Evolutionary conservation across 2,329 filamentous ascomycete genomes (phyloP), one percentile per base, ranked within the genome.

Genomic region (Arachnomyces sp.): DNA sequence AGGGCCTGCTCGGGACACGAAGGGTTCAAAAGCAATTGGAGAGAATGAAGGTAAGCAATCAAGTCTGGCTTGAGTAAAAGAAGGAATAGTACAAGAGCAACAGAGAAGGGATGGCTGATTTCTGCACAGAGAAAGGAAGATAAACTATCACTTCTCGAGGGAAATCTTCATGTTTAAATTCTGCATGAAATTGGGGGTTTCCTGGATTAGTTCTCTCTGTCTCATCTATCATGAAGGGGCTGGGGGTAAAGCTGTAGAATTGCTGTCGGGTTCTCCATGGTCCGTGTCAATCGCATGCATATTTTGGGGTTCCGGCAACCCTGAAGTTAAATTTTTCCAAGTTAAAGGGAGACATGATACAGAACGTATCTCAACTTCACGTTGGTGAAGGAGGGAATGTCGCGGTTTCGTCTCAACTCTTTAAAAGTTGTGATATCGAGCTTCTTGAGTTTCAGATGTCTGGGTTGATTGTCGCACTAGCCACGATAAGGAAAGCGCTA

Each of bases 1-100:
- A 64, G 60, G 57, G 56, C 61, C 61, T 61, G 62, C 62, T 64
- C 62, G 48, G 46, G 42, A 54, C 52, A 52, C 48, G 48, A 54
- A 53, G 47, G 49, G 50, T 50, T 51, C 7, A 18, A 52, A 47
- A 48, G 39, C 37, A n/a, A n/a, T n/a, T n/a, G 43, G 48, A 53
- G 50, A 57, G 54, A 54, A 52, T 52, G 48, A 51, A 53, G 51
- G 47, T 40, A 31, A 35, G 32, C 14, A 43, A 33, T 25, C 14
- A 44, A 45, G 16, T 28, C 13, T 36, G 35, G 25, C 3, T 37
- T 37, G 12, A 12, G n/a, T 31, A 45, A 15, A 34, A 43, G 36
- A 42, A 45, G 34, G 36, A 41, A 42, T 38, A 17, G 28, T 37
- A 44, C 47, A 44, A 40, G 48, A 52, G 40, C 44, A 52, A 52